Percentiles rank a stretch among this genome's conserved stretches.
These are phyloP conservation scores for Linum tenue DNA, from an alignment of 345 rosid genomes.

Conservation along the genomic window DNA sequence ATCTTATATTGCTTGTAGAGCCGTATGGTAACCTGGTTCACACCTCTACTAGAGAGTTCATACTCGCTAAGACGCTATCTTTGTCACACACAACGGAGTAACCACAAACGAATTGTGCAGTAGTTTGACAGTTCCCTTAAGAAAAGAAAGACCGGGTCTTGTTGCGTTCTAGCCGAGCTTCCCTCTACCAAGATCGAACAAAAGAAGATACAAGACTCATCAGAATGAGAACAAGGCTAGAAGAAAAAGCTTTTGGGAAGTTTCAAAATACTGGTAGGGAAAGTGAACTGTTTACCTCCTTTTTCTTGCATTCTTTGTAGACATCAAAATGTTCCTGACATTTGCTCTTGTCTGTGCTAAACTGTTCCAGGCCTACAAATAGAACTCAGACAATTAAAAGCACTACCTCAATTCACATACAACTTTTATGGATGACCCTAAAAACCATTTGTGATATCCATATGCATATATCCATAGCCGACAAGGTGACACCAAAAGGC, in stretches of 20 bases:
- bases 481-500: background rate
- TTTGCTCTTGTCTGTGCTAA: conserved; percentile 72
- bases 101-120: too few species aligned
- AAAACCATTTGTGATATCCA: background rate
- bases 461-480: background rate
- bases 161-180: conserved; percentile 89
- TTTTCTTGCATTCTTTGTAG: conserved; percentile 96
- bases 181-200: conserved; percentile 47
- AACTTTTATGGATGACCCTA: background rate
- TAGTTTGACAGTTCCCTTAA: conserved; percentile 15
- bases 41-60: too few species aligned
- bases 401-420: background rate
- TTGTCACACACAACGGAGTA: too few species aligned
- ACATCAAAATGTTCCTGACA: conserved; percentile 88
- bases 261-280: background rate
- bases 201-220: background rate
- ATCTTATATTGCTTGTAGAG: too few species aligned
- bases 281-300: conserved; percentile 42
- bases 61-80: too few species aligned
- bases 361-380: conserved; percentile 76
- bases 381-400: background rate
- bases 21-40: too few species aligned
- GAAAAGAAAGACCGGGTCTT: conserved; percentile 68
- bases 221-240: background rate
- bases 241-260: background rate